Conservation (phyloP, 441 rosid species). For the California macrophylla region DNA sequence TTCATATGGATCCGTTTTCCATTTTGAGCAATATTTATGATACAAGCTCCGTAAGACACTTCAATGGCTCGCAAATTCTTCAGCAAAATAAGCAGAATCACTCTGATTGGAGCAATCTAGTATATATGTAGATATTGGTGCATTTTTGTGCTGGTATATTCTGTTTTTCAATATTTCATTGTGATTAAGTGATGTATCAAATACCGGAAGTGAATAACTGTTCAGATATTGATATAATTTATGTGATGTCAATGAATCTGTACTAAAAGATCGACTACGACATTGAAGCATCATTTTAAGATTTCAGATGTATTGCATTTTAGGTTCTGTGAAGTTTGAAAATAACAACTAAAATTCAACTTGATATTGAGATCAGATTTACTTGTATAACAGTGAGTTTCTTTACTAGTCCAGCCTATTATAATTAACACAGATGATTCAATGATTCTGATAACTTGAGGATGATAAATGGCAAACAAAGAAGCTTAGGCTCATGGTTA, state of each 20-base stretch:
- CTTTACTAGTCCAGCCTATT: too few species aligned
- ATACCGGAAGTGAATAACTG: not conserved
- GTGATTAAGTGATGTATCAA: not conserved
- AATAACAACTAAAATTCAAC: too few species aligned
- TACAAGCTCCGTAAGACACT: conserved; percentile 11
- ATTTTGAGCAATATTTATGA: conserved; percentile 13
- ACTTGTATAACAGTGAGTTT: not conserved
- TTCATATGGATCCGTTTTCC: conserved; percentile 45
- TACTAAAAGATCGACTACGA: too few species aligned
- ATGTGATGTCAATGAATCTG: not conserved
- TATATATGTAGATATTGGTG: not conserved
- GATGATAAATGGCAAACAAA: not conserved
- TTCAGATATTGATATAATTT: not conserved
- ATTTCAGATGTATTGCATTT: too few species aligned
- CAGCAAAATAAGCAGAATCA: conserved; percentile 1
- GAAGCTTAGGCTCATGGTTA: not conserved
- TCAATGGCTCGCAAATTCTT: conserved; percentile 19
- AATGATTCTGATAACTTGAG: not conserved
- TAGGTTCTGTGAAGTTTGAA: not conserved
- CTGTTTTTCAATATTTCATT: not conserved
- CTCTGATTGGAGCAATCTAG: conserved; percentile 4
- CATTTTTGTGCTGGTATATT: not conserved
- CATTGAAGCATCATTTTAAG: not conserved
- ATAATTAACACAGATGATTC: too few species aligned
- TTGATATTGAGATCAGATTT: not conserved